phyloP scores from a whole-genome alignment of 139 green algal genomes.

The Klebsormidium nitens region DNA sequence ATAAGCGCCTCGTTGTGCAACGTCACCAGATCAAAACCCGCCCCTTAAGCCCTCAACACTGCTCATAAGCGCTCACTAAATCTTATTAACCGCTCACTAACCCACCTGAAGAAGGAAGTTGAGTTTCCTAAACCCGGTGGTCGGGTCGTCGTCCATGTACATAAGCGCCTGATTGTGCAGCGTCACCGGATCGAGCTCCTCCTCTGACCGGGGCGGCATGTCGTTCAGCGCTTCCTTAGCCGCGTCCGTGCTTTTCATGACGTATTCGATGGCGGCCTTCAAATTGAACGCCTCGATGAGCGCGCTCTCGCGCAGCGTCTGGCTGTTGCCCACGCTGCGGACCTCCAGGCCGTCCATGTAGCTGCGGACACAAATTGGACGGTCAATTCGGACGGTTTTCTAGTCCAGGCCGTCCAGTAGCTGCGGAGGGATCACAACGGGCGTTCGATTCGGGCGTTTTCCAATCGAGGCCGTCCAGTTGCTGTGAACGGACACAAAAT shows the following conservation, averaged over 20 bases:
- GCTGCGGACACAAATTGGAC: slow-evolving; percentile 34
- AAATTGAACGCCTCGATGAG: slow-evolving; percentile 89
- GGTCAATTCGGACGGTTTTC: no score
- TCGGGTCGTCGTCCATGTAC: slow-evolving; percentile 52
- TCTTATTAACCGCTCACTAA: not conserved
- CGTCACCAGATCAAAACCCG: slow-evolving; percentile 58
- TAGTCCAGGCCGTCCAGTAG: no score
- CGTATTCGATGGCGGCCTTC: slow-evolving; percentile 77
- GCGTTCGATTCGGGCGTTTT: no score
- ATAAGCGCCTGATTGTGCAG: slow-evolving; percentile 84
- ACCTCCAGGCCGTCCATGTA: slow-evolving; percentile 63
- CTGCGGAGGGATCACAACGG: no score
- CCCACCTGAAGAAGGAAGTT: slow-evolving; percentile 65
- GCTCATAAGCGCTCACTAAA: not conserved
- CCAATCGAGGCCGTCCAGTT: no score
- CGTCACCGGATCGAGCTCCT: slow-evolving; percentile 58
- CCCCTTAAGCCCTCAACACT: slow-evolving; percentile 47
- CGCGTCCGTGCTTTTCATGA: slow-evolving; percentile 63
- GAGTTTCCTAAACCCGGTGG: slow-evolving; percentile 74
- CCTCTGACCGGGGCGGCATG: slow-evolving; percentile 75
- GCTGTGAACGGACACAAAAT: no score
- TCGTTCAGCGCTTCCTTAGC: slow-evolving; percentile 56
- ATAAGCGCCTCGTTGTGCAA: slow-evolving; percentile 84
- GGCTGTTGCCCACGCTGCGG: slow-evolving; percentile 75
- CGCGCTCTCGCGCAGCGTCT: slow-evolving; percentile 66